phyloP scores from a whole-genome alignment of 495 filamentous ascomycete species.

The Aspergillus coremiiformis region DNA sequence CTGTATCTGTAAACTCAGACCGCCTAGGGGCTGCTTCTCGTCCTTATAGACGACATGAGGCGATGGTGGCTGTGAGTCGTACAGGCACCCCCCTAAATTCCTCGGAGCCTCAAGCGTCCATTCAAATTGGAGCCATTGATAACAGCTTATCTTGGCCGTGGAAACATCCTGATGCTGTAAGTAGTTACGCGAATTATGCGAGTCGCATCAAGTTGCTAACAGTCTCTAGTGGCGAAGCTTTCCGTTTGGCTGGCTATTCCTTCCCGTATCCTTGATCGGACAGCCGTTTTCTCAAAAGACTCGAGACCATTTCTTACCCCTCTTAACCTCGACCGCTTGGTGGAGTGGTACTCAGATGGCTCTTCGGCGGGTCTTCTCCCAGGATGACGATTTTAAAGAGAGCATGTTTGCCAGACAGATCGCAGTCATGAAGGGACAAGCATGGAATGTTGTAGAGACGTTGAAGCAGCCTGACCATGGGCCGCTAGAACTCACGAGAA shows the following conservation, averaged over 20 bases:
- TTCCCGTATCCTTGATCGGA: conserved; percentile 92
- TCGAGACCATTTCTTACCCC: conserved; percentile 83
- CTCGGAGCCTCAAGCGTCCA: conserved; percentile 46
- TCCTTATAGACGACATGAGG: conserved; percentile 72
- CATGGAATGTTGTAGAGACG: conserved; percentile 98
- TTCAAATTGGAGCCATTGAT: conserved; percentile 88
- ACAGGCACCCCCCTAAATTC: conserved; percentile 47
- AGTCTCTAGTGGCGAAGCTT: conserved; percentile 67
- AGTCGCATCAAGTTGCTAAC: conserved; percentile 13
- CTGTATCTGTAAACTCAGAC: conserved; percentile 46
- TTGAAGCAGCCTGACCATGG: conserved; percentile 88
- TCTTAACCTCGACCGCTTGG: conserved; percentile 90
- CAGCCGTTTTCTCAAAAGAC: conserved; percentile 92
- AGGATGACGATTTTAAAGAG: conserved; percentile 94
- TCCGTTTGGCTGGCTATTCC: conserved; percentile 96
- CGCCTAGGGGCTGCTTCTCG: conserved; percentile 42
- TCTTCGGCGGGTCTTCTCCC: conserved; percentile 73
- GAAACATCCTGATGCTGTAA: conserved; percentile 94
- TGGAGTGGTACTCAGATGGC: conserved; percentile 91
- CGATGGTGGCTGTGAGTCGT: conserved; percentile 70
- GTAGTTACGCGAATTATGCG: conserved; percentile 11
- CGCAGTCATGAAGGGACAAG: conserved; percentile 97
- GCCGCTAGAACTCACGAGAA: conserved; percentile 83
- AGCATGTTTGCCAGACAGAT: conserved; percentile 96
- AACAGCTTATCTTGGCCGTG: conserved; percentile 98